Evolutionary conservation across 2,329 filamentous ascomycete genomes (phyloP), one percentile per base, ranked within the genome.

Genomic region (Cladosporium austrohemisphaericum): DNA sequence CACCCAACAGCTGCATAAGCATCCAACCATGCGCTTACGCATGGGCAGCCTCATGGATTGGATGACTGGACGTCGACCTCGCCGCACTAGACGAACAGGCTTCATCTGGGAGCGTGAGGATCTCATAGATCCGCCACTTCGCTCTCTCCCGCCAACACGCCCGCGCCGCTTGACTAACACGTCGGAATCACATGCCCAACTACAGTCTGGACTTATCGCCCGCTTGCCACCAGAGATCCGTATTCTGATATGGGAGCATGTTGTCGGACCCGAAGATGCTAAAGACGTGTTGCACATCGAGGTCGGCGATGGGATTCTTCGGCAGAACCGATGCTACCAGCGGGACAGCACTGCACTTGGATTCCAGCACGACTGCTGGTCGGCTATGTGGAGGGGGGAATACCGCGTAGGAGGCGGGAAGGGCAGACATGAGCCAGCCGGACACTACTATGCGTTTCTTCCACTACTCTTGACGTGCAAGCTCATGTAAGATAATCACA

Each of bases 351-450:
- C 14, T 37, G 13, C 19, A 36, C 29, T 36, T 28, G 37, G 18
- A 20, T 41, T 50, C 37, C 37, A 50, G 33, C 47, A 50, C 47
- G 28, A 43, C 29, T 50, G 47, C 36, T 50, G 47, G 47, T 35
- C 29, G 23, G 37, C 37, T 22, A 19, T 37, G 26, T 50, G 37
- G 37, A 50, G 37, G 33, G 28, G 28, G 26, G 25, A 29, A 25
- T 41, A 29, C 36, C 28, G 37, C 18, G 47, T 36, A 20, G 26
- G 38, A 20, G 28, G 38, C 29, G 29, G 23, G 38, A 25, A 20
- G 19, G 38, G 38, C 14, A 43, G 14, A 16, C 7, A 33, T 25
- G 47, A 43, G 47, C 47, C 28, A 20, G 32, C 19, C 26, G 29
- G n/a, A 28, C 33, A 40, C 25, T 38, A 28, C 23, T 40, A 32